A percentile compares a stretch with the other conserved stretches of the same genome.
phyloP scores from a whole-genome alignment of 768 basidiomycete species.

The Pleurotus djamor region DNA sequence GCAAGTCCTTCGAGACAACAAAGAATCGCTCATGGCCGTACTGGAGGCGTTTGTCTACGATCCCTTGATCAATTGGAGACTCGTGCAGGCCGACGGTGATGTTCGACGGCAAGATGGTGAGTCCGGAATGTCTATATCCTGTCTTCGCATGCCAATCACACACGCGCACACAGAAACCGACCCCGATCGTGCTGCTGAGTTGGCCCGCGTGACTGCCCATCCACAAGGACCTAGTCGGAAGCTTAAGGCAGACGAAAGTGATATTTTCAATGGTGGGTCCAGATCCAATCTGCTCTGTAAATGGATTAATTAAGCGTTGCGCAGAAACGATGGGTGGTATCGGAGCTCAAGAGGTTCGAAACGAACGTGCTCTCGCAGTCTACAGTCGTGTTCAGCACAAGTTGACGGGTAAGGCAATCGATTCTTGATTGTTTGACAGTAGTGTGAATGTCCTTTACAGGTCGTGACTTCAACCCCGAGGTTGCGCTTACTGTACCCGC shows the following conservation, averaged over 20 bases:
- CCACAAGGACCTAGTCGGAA: slow-evolving; percentile 81
- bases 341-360: slow-evolving; percentile 83
- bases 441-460: slow-evolving; percentile 29
- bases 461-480: slow-evolving; percentile 92
- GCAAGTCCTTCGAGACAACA: slow-evolving; percentile 93
- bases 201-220: slow-evolving; percentile 66
- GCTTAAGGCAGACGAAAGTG: slow-evolving; percentile 88
- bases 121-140: slow-evolving; percentile 8
- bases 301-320: background rate
- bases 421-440: no score
- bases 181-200: slow-evolving; percentile 57
- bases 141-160: slow-evolving; percentile 14
- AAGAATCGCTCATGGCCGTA: slow-evolving; percentile 99
- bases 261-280: slow-evolving; percentile 82
- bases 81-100: slow-evolving; percentile 84
- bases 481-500: slow-evolving; percentile 65
- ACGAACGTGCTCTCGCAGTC: slow-evolving; percentile 86
- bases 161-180: slow-evolving; percentile 43
- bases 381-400: slow-evolving; percentile 96
- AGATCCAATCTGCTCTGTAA: background rate
- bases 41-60: slow-evolving; percentile 99
- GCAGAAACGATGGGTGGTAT: slow-evolving; percentile 46
- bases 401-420: slow-evolving; percentile 65
- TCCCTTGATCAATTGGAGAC: slow-evolving; percentile 95
- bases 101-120: slow-evolving; percentile 66